These are phyloP conservation scores for Claviceps cyperi DNA, from an alignment of 2,329 filamentous ascomycete species.

Conservation along the genomic window DNA sequence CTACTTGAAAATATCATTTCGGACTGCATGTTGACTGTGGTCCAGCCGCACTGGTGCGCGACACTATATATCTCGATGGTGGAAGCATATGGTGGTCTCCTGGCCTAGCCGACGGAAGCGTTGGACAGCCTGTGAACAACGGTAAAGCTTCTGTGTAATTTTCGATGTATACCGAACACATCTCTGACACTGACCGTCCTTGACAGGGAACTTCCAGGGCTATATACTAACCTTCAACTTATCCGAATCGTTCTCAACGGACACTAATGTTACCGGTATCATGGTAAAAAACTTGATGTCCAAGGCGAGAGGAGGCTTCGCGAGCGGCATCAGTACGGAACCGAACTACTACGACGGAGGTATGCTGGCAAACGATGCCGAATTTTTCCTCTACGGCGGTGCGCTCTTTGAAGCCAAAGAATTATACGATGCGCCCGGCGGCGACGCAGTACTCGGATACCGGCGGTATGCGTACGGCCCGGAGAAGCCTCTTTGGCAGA, in stretches of 20 bases:
- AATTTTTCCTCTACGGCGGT: slow-evolving; percentile 53
- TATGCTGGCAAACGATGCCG: slow-evolving; percentile 49
- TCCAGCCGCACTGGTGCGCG: slow-evolving; percentile 40
- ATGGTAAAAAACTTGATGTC: slow-evolving; percentile 28
- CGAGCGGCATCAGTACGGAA: slow-evolving; percentile 36
- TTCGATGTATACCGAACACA: no score
- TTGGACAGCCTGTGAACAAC: slow-evolving; percentile 17
- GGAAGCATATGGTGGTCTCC: slow-evolving; percentile 40
- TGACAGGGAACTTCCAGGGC: slow-evolving; percentile 36
- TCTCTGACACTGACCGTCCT: slow-evolving; percentile 2
- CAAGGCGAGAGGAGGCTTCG: slow-evolving; percentile 30
- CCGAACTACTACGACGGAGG: slow-evolving; percentile 48
- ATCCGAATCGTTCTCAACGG: slow-evolving; percentile 36
- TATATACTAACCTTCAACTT: slow-evolving; percentile 45
- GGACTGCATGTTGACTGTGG: neutral
- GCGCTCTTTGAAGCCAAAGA: slow-evolving; percentile 22
- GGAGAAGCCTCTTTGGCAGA: slow-evolving; percentile 25
- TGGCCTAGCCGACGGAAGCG: slow-evolving; percentile 30
- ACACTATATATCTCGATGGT: slow-evolving; percentile 53
- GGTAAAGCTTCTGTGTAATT: slow-evolving; percentile 19
- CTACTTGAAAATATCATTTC: neutral
- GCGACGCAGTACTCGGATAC: slow-evolving; percentile 34
- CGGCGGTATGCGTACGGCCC: slow-evolving; percentile 37
- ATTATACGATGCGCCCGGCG: slow-evolving; percentile 23
- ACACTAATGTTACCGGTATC: slow-evolving; percentile 36